Evolutionary conservation across 1,139 yeast species (phyloP).

Genomic region (Starmera stellimalicola): DNA sequence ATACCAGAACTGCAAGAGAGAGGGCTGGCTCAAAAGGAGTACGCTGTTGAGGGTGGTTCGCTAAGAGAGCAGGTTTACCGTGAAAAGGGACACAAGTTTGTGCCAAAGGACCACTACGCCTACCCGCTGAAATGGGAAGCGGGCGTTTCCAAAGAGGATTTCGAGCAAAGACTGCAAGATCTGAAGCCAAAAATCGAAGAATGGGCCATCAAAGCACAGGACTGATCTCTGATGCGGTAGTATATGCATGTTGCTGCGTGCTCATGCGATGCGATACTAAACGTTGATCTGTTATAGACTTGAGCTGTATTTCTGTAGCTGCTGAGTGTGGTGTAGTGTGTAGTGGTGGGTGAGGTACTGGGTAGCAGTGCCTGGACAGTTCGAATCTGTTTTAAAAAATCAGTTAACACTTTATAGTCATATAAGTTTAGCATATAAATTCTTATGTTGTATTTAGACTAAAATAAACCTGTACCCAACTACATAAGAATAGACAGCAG

Average conservation of each 20-base stretch:
- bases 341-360: too few relatives aligned
- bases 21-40: slow-evolving; percentile 27
- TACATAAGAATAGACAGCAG: too few relatives aligned
- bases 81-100: slow-evolving; percentile 20
- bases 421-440: too few relatives aligned
- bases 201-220: slow-evolving; percentile 12
- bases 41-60: slow-evolving; percentile 22
- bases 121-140: slow-evolving; percentile 31
- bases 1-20: slow-evolving; percentile 28
- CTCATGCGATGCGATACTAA: slow-evolving; percentile 2
- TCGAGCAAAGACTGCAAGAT: slow-evolving; percentile 20
- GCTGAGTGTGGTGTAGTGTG: background rate
- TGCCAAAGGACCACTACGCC: slow-evolving; percentile 31
- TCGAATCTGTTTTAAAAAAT: too few relatives aligned
- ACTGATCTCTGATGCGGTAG: slow-evolving; percentile 24
- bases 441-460: too few relatives aligned
- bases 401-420: too few relatives aligned
- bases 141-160: slow-evolving; percentile 29
- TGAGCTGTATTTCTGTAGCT: background rate
- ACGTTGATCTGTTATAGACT: slow-evolving; percentile 3
- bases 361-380: too few relatives aligned
- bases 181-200: slow-evolving; percentile 5
- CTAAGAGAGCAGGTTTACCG: slow-evolving; percentile 20
- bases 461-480: too few relatives aligned
- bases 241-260: slow-evolving; percentile 13